Evolutionary conservation across 805 yeast genomes (phyloP).

Genomic region (Lipomyces kockii): DNA sequence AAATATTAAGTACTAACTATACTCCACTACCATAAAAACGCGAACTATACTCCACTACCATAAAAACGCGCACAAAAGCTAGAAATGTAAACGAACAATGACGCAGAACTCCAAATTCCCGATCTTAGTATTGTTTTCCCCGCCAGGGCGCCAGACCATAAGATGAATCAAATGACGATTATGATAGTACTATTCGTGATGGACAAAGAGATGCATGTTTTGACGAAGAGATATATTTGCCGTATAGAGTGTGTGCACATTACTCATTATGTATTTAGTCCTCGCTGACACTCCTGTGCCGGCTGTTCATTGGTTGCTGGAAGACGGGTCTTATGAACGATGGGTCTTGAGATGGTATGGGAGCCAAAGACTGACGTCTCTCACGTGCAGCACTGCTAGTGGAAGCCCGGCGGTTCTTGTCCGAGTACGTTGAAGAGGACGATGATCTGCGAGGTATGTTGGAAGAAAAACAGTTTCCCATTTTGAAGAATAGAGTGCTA

Average conservation of each 20-base stretch:
- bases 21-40: background rate
- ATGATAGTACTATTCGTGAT: background rate
- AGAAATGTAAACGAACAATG: background rate
- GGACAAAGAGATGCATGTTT: background rate
- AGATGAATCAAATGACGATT: background rate
- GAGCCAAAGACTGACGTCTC: constrained; percentile 31
- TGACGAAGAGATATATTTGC: background rate
- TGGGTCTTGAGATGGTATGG: constrained; percentile 30
- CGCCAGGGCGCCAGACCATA: background rate
- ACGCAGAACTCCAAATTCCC: background rate
- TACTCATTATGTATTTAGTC: background rate
- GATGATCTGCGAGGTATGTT: background rate
- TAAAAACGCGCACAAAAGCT: too few relatives aligned
- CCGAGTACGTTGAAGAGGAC: background rate
- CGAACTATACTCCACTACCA: background rate
- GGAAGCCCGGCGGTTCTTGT: constrained; percentile 15
- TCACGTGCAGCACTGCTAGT: constrained; percentile 11
- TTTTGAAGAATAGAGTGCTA: background rate
- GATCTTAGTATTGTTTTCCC: background rate
- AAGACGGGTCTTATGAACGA: constrained; percentile 13
- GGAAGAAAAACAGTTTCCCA: constrained; percentile 31
- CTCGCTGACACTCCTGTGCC: constrained; percentile 13
- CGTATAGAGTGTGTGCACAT: background rate
- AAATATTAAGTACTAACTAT: too few relatives aligned
- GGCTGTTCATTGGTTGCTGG: constrained; percentile 20